phyloP scores from a whole-genome alignment of 768 basidiomycete species.

The Leccinellum albellum region DNA sequence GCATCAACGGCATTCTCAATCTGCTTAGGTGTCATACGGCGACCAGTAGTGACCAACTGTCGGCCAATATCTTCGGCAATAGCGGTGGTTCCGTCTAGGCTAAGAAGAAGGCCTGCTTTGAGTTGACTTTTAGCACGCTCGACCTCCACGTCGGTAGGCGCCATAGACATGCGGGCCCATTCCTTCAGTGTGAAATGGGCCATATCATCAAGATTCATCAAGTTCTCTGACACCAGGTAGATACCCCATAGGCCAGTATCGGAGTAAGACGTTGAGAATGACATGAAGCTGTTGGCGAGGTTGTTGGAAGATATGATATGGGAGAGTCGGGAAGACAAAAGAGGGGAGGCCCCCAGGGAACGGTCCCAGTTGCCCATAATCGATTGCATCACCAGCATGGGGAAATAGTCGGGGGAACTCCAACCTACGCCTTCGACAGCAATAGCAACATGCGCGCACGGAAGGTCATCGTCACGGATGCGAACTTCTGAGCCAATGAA shows the following conservation, averaged over 20 bases:
- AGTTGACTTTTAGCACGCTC: constrained; percentile 98
- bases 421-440: constrained; percentile 98
- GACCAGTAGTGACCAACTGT: constrained; percentile 92
- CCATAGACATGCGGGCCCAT: constrained; percentile 92
- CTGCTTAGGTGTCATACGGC: constrained; percentile 85
- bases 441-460: constrained; percentile 90
- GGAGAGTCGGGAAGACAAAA: constrained; percentile 87
- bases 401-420: constrained; percentile 98
- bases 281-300: constrained; percentile 99
- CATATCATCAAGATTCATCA: constrained; percentile 90
- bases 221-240: constrained; percentile 94
- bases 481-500: constrained; percentile 97
- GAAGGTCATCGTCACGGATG: constrained; percentile 86
- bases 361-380: constrained; percentile 99
- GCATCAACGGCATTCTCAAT: constrained; percentile 91
- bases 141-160: constrained; percentile 80
- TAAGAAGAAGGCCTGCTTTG: constrained; percentile 87
- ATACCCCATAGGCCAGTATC: constrained; percentile 99
- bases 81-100: constrained; percentile 93
- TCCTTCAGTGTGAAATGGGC: constrained; percentile 91
- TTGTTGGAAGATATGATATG: constrained; percentile 89
- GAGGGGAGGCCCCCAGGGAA: constrained; percentile 83
- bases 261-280: constrained; percentile 97
- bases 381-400: constrained; percentile 97
- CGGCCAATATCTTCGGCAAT: constrained; percentile 98